Conservation (phyloP, 1,139 yeast genomes). For the Saccharomyces pastorianus region DNA sequence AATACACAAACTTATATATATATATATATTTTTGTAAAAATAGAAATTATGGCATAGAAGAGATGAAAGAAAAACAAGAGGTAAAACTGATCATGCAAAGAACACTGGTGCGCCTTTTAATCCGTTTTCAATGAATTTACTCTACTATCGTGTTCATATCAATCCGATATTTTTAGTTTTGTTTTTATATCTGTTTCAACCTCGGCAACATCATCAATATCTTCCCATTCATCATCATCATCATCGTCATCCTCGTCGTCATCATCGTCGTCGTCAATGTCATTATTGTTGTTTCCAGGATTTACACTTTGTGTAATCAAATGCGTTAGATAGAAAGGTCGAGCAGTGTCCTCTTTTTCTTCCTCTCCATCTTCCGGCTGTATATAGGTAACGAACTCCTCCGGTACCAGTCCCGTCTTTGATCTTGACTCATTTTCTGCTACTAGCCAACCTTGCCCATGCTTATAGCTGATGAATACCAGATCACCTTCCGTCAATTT, state of each 20-base stretch:
- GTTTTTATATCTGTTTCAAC: conserved; percentile 14
- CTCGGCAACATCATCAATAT: conserved; percentile 22
- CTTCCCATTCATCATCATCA: conserved; percentile 30
- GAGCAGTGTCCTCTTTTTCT: conserved; percentile 24
- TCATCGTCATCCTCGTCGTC: conserved; percentile 27
- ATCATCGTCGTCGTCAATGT: conserved; percentile 11
- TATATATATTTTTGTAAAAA: background rate
- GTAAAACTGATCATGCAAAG: too few species aligned
- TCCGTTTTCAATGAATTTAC: background rate
- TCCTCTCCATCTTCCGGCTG: conserved; percentile 14
- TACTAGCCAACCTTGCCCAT: conserved; percentile 98
- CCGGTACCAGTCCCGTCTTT: conserved; percentile 85
- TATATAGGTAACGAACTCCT: conserved; percentile 72
- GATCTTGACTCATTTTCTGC: conserved; percentile 40
- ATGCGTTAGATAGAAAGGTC: conserved; percentile 30
- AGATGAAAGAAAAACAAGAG: background rate
- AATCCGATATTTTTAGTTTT: conserved; percentile 13
- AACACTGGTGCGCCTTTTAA: background rate
- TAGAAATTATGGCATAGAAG: background rate
- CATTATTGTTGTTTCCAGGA: conserved; percentile 7
- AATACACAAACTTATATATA: background rate
- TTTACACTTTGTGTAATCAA: conserved; percentile 24
- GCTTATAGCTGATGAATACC: conserved; percentile 79
- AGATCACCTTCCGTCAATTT: conserved; percentile 71
- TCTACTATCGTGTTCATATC: background rate